Conservation (phyloP, 495 filamentous ascomycete genomes). For the Aspergillus bridgeri region DNA sequence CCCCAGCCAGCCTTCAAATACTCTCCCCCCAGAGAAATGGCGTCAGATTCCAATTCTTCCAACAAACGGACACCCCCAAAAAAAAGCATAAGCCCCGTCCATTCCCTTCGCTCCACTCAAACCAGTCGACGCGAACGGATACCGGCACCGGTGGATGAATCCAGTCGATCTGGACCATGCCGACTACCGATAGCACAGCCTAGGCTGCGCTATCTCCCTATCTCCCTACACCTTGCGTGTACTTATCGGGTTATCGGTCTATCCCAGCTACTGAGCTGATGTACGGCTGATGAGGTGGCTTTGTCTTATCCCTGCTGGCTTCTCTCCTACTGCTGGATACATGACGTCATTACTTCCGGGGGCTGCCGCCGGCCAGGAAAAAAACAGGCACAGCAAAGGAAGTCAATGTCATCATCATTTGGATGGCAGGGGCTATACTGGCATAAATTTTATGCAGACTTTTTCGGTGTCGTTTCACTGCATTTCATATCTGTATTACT, state of each 20-base stretch:
- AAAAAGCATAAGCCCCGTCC: neutral
- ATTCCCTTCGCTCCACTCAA: neutral
- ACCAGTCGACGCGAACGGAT: conserved; percentile 1
- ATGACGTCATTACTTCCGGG: conserved; percentile 1
- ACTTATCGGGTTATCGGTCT: neutral
- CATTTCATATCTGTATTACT: too few species aligned
- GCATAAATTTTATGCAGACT: too few species aligned
- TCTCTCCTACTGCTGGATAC: too few species aligned
- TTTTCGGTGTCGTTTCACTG: too few species aligned
- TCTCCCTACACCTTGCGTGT: too few species aligned
- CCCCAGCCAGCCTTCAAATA: too few species aligned
- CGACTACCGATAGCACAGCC: neutral
- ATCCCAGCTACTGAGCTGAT: neutral
- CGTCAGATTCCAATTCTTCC: too few species aligned
- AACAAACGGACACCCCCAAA: too few species aligned
- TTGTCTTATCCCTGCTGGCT: too few species aligned
- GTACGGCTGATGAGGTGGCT: neutral
- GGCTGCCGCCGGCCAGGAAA: neutral
- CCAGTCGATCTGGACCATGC: neutral
- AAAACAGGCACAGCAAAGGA: neutral
- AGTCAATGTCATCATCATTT: neutral
- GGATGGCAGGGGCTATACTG: too few species aligned
- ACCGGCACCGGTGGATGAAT: neutral
- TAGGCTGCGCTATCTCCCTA: too few species aligned
- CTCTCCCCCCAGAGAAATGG: too few species aligned